Conservation (phyloP, 805 yeast species). For the Barnettozyma vustinii region DNA sequence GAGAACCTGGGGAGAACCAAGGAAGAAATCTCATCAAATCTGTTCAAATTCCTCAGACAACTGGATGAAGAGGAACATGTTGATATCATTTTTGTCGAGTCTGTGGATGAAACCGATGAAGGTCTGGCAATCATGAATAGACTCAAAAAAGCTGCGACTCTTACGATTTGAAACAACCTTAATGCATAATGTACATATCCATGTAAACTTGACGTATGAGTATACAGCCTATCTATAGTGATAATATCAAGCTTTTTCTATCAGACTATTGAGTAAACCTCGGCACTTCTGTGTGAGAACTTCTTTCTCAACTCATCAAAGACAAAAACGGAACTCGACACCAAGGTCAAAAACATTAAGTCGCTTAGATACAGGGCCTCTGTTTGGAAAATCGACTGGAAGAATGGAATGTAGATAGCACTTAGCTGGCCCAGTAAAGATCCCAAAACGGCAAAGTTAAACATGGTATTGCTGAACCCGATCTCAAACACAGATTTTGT, state of each 20-base stretch:
- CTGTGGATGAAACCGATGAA: constrained; percentile 65
- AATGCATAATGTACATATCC: neutral
- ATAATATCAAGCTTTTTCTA: neutral
- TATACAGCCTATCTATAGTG: neutral
- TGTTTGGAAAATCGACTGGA: constrained; percentile 90
- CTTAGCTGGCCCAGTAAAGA: constrained; percentile 87
- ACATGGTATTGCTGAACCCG: constrained; percentile 82
- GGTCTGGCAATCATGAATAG: constrained; percentile 96
- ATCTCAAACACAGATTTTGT: constrained; percentile 77
- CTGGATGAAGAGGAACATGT: constrained; percentile 61
- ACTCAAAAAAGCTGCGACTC: constrained; percentile 74
- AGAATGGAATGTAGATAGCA: constrained; percentile 89
- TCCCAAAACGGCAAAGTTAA: constrained; percentile 86
- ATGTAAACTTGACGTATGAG: neutral
- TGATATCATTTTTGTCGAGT: constrained; percentile 78
- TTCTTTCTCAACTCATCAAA: constrained; percentile 80
- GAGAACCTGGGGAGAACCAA: constrained; percentile 38
- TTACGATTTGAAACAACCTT: constrained; percentile 27
- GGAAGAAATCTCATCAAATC: constrained; percentile 62
- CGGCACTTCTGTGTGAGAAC: constrained; percentile 14
- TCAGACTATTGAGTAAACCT: constrained; percentile 24
- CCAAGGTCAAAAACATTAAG: constrained; percentile 49
- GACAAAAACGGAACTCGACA: constrained; percentile 79
- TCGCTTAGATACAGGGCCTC: constrained; percentile 79
- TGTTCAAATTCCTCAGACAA: constrained; percentile 68